These are phyloP conservation scores for Diaporthe vaccinii DNA, from an alignment of 2,329 filamentous ascomycete species.

Conservation along the genomic window DNA sequence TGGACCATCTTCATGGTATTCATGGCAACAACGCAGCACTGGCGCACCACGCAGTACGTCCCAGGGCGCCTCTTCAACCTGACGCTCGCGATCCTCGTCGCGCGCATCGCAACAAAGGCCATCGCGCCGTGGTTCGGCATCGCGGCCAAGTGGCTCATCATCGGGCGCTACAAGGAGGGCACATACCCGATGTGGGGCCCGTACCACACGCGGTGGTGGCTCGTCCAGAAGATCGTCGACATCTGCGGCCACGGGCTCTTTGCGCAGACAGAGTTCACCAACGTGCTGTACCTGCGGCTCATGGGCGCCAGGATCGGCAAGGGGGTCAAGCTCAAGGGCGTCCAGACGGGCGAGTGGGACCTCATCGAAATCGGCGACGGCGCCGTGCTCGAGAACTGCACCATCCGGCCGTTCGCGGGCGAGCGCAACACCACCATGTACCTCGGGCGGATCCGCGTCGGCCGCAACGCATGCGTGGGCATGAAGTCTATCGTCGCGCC, in stretches of 20 bases:
- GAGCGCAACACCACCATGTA: conserved; percentile 72
- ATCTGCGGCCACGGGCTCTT: conserved; percentile 64
- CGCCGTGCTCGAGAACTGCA: conserved; percentile 61
- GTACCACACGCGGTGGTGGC: conserved; percentile 72
- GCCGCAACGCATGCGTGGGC: conserved; percentile 61
- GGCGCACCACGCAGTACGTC: conserved; percentile 55
- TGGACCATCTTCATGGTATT: conserved; percentile 67
- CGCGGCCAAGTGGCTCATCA: conserved; percentile 66
- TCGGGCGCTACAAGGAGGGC: conserved; percentile 66
- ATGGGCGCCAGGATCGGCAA: conserved; percentile 67
- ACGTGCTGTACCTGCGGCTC: conserved; percentile 62
- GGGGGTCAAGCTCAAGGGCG: conserved; percentile 61
- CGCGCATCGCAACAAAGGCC: conserved; percentile 55
- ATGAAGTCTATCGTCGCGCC: conserved; percentile 64
- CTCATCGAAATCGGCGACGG: conserved; percentile 67
- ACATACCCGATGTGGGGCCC: conserved; percentile 71
- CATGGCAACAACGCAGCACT: conserved; percentile 56
- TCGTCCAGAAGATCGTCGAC: conserved; percentile 66
- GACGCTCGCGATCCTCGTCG: conserved; percentile 58
- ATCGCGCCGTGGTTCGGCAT: conserved; percentile 63
- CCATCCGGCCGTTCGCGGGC: conserved; percentile 65
- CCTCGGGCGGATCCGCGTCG: conserved; percentile 64
- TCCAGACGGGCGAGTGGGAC: conserved; percentile 67
- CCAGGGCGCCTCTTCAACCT: conserved; percentile 64
- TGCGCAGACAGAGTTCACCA: conserved; percentile 53